These are phyloP conservation scores for Fusarium ramigenum DNA, from an alignment of 2,329 filamentous ascomycete species.

Conservation along the genomic window DNA sequence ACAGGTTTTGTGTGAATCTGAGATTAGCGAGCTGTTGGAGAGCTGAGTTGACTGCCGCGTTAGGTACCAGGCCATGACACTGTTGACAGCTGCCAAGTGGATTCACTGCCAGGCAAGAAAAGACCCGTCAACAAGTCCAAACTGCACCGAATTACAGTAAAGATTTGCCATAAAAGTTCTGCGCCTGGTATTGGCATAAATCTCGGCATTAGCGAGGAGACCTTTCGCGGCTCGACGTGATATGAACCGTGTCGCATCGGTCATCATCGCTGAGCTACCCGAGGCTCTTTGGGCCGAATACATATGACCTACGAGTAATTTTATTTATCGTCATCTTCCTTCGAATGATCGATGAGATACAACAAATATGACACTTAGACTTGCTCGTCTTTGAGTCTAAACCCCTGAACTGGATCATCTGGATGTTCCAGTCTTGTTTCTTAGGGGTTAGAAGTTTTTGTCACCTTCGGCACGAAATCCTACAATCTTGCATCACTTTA, in stretches of 20 bases:
- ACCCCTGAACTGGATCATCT: background rate
- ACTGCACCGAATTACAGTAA: no score
- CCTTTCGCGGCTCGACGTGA: background rate
- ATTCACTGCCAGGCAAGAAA: background rate
- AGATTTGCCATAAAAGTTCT: no score
- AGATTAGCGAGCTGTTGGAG: no score
- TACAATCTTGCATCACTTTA: no score
- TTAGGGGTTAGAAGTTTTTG: no score
- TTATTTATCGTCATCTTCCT: fast-evolving
- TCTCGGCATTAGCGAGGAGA: fast-evolving
- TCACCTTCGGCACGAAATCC: fast-evolving
- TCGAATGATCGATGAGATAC: fast-evolving
- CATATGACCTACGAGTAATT: no score
- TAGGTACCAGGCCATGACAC: background rate
- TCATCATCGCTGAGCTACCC: fast-evolving
- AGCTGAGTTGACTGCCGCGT: no score
- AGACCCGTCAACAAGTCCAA: no score
- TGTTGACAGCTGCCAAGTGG: background rate
- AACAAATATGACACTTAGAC: background rate
- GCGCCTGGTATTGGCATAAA: background rate
- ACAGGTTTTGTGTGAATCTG: background rate
- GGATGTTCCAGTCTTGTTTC: background rate
- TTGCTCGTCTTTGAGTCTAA: background rate
- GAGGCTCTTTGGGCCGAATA: no score
- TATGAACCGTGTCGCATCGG: background rate